Percentiles rank a stretch among this genome's conserved stretches.
These are phyloP conservation scores for Coffea eugenioides DNA, from an alignment of 257 asterid species.

Conservation along the genomic window DNA sequence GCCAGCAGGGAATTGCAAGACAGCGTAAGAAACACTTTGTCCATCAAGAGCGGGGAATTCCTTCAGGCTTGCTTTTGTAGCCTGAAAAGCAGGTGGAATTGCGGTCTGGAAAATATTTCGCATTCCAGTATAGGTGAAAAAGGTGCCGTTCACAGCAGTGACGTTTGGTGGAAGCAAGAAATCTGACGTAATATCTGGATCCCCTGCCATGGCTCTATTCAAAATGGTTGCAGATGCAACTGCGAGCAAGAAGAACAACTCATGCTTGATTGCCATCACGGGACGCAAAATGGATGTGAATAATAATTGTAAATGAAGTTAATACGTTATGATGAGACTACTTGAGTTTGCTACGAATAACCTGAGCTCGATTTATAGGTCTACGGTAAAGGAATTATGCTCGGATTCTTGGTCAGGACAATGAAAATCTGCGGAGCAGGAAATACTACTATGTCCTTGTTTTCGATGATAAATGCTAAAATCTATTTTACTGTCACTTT, in stretches of 20 bases:
- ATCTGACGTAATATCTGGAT: constrained; percentile 42
- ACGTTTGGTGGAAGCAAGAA: constrained; percentile 33
- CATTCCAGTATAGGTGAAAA: constrained; percentile 31
- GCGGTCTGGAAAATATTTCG: not conserved
- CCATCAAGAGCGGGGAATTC: constrained; percentile 46
- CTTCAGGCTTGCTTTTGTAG: constrained; percentile 31
- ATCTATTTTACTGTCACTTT: not conserved
- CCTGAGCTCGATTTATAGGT: constrained; percentile 6
- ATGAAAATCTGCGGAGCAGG: not conserved
- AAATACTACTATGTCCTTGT: constrained; percentile 16
- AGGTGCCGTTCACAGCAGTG: constrained; percentile 24
- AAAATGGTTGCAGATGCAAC: constrained; percentile 8
- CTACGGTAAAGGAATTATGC: not conserved
- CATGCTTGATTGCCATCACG: constrained; percentile 7
- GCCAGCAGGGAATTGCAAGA: constrained; percentile 29
- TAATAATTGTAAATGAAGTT: not conserved
- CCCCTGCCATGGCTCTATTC: constrained; percentile 21
- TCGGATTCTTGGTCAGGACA: not conserved
- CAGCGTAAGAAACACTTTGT: constrained; percentile 39
- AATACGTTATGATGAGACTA: not conserved
- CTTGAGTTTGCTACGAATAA: not conserved
- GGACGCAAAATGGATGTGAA: not conserved
- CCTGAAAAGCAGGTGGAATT: constrained; percentile 16
- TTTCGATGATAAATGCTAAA: constrained; percentile 2
- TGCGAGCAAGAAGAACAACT: not conserved